phyloP scores from a whole-genome alignment of 805 yeast genomes.

The Candida ovalis region DNA sequence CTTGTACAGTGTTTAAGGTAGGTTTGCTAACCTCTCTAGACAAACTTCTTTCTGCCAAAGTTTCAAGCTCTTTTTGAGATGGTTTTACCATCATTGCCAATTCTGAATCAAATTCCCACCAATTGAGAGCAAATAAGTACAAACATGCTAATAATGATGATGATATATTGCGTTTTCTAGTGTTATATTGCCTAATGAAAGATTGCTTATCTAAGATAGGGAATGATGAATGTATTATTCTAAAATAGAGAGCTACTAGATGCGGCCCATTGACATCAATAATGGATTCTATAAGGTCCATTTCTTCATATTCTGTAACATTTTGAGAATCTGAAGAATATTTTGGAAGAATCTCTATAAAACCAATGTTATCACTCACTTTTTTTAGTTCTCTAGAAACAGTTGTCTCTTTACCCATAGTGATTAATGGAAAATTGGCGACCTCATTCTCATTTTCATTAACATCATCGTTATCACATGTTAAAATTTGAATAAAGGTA shows the following conservation, averaged over 20 bases:
- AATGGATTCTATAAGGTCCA: constrained; percentile 65
- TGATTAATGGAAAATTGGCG: constrained; percentile 4
- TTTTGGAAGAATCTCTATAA: constrained; percentile 5
- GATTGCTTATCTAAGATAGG: constrained; percentile 80
- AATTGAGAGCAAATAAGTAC: constrained; percentile 71
- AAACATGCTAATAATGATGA: constrained; percentile 82
- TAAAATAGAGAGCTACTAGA: constrained; percentile 58
- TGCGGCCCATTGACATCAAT: constrained; percentile 78
- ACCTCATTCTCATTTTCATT: too few relatives aligned
- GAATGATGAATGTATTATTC: constrained; percentile 75
- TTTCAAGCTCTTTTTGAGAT: constrained; percentile 13
- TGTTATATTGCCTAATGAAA: constrained; percentile 70
- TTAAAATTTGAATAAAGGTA: neutral
- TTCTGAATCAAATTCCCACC: constrained; percentile 51
- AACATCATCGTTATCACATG: neutral
- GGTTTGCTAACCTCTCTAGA: constrained; percentile 11
- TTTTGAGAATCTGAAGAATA: neutral
- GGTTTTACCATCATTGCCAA: constrained; percentile 9
- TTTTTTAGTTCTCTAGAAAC: constrained; percentile 6
- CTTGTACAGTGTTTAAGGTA: constrained; percentile 27
- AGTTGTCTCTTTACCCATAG: constrained; percentile 1
- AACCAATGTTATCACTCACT: constrained; percentile 4
- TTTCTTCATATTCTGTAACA: neutral
- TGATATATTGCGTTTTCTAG: constrained; percentile 74
- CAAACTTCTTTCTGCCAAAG: constrained; percentile 23